These are phyloP conservation scores for Clitocybe nebularis DNA, from an alignment of 1,284 basidiomycete species.

Conservation along the genomic window DNA sequence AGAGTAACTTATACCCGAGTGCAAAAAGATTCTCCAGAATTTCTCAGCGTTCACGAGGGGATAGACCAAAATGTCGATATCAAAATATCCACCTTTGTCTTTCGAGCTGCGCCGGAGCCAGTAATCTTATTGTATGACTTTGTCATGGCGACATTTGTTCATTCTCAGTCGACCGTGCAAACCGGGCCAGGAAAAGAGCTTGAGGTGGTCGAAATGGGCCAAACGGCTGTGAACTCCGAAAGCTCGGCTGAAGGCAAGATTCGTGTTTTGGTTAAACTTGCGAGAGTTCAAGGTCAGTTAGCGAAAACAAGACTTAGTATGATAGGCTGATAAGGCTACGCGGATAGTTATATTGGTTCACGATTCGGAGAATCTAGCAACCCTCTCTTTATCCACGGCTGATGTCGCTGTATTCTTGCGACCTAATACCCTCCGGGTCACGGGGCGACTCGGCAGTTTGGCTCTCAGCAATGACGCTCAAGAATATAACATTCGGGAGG, in stretches of 20 bases:
- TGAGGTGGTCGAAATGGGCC: constrained; percentile 4
- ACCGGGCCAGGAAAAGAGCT: not conserved
- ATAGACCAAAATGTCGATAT: constrained; percentile 90
- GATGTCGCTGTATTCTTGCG: constrained; percentile 82
- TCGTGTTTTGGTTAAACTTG: constrained; percentile 82
- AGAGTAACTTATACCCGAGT: constrained; percentile 82
- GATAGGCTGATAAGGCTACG: no score
- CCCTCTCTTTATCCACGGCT: constrained; percentile 89
- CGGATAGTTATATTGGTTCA: constrained; percentile 86
- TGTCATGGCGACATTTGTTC: constrained; percentile 95
- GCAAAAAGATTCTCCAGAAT: constrained; percentile 87
- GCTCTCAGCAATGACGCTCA: constrained; percentile 79
- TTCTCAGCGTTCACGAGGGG: constrained; percentile 77
- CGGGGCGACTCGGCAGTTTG: constrained; percentile 84
- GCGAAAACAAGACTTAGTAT: no score
- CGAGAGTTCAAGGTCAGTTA: constrained; percentile 74
- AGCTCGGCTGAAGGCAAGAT: constrained; percentile 55
- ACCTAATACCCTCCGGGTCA: constrained; percentile 75
- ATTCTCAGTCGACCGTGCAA: constrained; percentile 34
- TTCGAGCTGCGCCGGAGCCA: constrained; percentile 89
- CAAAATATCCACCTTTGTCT: constrained; percentile 89
- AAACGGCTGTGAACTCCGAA: not conserved
- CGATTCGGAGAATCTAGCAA: constrained; percentile 71
- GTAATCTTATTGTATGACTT: constrained; percentile 94
- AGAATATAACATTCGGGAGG: constrained; percentile 48